A percentile compares a stretch with the other conserved stretches of the same genome.
Conservation (phyloP, 2,329 filamentous ascomycete genomes). For the Oidium heveae region DNA sequence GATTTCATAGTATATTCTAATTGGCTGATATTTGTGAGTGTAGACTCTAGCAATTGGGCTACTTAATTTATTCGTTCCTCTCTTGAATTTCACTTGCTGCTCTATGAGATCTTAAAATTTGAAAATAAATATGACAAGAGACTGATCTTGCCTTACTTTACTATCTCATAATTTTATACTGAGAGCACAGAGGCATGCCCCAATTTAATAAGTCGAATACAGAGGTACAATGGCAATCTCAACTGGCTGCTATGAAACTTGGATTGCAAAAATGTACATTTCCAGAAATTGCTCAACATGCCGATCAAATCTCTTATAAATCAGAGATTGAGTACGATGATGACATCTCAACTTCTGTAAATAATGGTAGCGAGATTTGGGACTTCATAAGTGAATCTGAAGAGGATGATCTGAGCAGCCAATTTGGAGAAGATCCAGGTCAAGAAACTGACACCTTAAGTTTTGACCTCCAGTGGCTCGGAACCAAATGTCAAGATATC, state of each 20-base stretch:
- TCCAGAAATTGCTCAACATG: slow-evolving; percentile 17
- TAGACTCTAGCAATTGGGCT: no score
- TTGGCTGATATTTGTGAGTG: no score
- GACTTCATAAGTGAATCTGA: slow-evolving; percentile 63
- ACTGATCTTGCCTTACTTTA: no score
- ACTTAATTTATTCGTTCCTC: no score
- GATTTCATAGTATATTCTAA: no score
- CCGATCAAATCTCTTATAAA: slow-evolving; percentile 23
- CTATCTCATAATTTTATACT: no score
- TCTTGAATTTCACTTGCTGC: no score
- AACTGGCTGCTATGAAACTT: slow-evolving; percentile 65
- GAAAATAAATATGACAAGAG: no score
- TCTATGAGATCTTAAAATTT: no score
- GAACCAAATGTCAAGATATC: slow-evolving; percentile 39
- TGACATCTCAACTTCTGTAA: slow-evolving; percentile 24
- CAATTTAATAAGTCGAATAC: slow-evolving; percentile 5
- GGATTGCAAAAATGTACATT: slow-evolving; percentile 50
- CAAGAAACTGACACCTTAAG: slow-evolving; percentile 7
- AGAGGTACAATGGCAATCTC: slow-evolving; percentile 55
- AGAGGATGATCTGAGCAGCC: slow-evolving; percentile 39
- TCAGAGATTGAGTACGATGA: slow-evolving; percentile 38
- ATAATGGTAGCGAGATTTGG: slow-evolving; percentile 64
- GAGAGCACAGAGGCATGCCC: no score
- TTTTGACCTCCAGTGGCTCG: slow-evolving; percentile 46
- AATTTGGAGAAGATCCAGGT: slow-evolving; percentile 25